A percentile compares a stretch with the other conserved stretches of the same genome.
phyloP scores from a whole-genome alignment of 1,284 basidiomycete genomes.

The Polyporus tsugae region DNA sequence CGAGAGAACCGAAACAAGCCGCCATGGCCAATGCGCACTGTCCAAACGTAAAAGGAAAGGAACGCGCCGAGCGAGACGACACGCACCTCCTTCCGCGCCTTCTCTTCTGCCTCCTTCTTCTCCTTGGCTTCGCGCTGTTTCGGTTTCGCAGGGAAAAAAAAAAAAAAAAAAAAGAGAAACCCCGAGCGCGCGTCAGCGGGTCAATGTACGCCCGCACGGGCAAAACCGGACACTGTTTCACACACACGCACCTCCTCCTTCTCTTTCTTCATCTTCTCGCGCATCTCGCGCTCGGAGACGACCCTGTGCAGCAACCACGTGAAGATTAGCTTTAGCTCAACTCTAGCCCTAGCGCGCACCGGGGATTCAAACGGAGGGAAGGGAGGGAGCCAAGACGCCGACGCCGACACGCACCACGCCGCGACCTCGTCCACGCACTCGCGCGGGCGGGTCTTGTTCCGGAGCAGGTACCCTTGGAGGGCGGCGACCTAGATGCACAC shows the following conservation, averaged over 20 bases:
- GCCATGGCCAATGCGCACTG: constrained; percentile 16
- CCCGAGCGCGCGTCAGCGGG: constrained; percentile 34
- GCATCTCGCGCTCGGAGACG: constrained; percentile 78
- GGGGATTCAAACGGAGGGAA: constrained; percentile 4
- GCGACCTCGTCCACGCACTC: constrained; percentile 83
- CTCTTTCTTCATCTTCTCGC: constrained; percentile 84
- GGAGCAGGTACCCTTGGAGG: constrained; percentile 84
- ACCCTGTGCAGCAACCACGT: constrained; percentile 51
- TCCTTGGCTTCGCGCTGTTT: constrained; percentile 76
- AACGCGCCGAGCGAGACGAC: not conserved
- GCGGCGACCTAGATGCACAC: constrained; percentile 67
- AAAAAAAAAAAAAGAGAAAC: no score
- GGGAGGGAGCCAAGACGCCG: constrained; percentile 8
- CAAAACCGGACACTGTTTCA: no score
- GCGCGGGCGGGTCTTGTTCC: constrained; percentile 84
- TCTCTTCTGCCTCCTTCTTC: constrained; percentile 66
- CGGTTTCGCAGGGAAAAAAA: constrained; percentile 9
- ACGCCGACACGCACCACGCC: constrained; percentile 56
- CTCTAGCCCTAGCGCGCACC: constrained; percentile 17
- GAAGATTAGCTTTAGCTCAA: constrained; percentile 12
- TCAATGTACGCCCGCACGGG: not conserved
- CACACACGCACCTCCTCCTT: constrained; percentile 72
- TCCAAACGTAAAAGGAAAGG: constrained; percentile 16
- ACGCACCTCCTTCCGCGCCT: constrained; percentile 50
- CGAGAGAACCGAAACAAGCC: not conserved